Percentiles rank a stretch among this genome's conserved stretches.
These are phyloP conservation scores for Lantana camara DNA, from an alignment of 257 asterid genomes.

Conservation along the genomic window DNA sequence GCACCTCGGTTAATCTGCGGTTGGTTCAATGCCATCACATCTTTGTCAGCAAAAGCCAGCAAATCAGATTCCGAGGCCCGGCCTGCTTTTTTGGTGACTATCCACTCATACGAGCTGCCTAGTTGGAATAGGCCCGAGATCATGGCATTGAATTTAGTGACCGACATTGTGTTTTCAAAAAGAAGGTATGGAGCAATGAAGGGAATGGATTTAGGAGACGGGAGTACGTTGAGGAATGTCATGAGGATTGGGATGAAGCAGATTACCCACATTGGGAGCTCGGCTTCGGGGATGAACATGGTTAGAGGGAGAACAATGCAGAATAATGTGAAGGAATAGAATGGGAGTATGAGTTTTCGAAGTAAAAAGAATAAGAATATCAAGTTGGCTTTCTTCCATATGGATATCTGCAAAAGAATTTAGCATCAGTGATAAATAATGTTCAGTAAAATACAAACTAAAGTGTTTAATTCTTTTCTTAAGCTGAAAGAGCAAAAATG, in stretches of 20 bases:
- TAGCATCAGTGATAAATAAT: background rate
- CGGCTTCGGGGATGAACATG: conserved; percentile 69
- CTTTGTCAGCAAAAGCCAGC: conserved; percentile 45
- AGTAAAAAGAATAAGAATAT: conserved; percentile 65
- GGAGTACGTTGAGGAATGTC: conserved; percentile 62
- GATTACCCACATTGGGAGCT: conserved; percentile 64
- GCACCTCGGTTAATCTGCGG: conserved; percentile 39
- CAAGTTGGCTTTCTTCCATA: conserved; percentile 71
- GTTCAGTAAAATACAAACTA: background rate
- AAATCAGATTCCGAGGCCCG: conserved; percentile 62
- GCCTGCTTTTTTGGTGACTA: conserved; percentile 69
- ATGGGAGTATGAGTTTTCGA: conserved; percentile 73
- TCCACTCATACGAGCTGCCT: conserved; percentile 76
- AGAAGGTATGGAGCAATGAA: conserved; percentile 73
- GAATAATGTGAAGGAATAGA: conserved; percentile 72
- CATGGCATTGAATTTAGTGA: conserved; percentile 78
- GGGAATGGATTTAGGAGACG: conserved; percentile 63
- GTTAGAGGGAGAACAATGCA: conserved; percentile 68
- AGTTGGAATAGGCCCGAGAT: conserved; percentile 64
- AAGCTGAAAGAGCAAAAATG: too few relatives aligned
- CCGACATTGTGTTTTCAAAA: conserved; percentile 73
- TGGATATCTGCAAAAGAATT: conserved; percentile 48
- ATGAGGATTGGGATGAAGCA: conserved; percentile 61
- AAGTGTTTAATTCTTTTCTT: too few relatives aligned
- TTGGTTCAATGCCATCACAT: conserved; percentile 29